Evolutionary conservation across 257 asterid genomes (phyloP).

Genomic region (Oldenlandia corymbosa): DNA sequence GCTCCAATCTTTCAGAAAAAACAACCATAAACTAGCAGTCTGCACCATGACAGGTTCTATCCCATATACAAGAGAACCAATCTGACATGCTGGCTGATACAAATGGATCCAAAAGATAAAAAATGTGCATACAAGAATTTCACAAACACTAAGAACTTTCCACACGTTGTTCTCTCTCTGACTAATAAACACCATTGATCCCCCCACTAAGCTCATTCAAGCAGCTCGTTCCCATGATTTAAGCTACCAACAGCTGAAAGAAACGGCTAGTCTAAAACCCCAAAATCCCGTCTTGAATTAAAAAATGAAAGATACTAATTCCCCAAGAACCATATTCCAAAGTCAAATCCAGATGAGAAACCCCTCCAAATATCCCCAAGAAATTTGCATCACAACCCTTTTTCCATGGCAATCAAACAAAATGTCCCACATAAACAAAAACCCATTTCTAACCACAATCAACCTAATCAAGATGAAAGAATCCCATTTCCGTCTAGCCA

Average conservation of each 20-base stretch:
- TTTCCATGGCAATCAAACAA: background rate
- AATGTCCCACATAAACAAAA: background rate
- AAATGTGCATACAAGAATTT: background rate
- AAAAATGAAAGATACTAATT: background rate
- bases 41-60: conserved; percentile 1
- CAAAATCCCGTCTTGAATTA: too few relatives aligned
- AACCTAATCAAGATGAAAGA: background rate
- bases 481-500: conserved; percentile 3
- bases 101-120: background rate
- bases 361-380: background rate
- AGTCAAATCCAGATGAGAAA: background rate
- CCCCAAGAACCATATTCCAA: background rate
- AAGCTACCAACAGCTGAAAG: background rate
- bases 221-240: background rate
- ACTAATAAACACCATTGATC: background rate
- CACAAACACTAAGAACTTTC: background rate
- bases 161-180: background rate
- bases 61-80: background rate
- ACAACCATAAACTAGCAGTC: background rate
- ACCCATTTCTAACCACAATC: background rate
- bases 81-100: background rate
- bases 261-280: background rate
- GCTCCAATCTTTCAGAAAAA: background rate
- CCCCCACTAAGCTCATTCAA: background rate
- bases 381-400: background rate